A percentile compares a stretch with the other conserved stretches of the same genome.
These are phyloP conservation scores for Colletotrichum karsti DNA, from an alignment of 2,329 filamentous ascomycete genomes.

Conservation along the genomic window DNA sequence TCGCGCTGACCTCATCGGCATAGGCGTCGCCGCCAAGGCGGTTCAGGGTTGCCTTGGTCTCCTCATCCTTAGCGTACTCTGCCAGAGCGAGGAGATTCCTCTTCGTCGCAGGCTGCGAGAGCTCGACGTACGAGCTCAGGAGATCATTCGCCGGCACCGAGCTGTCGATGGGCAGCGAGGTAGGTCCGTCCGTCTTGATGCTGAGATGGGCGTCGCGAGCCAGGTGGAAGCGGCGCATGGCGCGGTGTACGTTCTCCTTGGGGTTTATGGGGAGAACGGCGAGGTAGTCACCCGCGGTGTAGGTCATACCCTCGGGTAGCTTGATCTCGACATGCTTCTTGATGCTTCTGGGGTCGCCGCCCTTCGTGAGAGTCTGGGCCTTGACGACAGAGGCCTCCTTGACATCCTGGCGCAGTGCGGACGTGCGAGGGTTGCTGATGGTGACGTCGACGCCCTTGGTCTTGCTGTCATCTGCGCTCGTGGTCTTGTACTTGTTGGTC, in stretches of 20 bases:
- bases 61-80: slow-evolving; percentile 42
- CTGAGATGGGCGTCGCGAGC: slow-evolving; percentile 75
- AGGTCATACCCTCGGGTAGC: slow-evolving; percentile 71
- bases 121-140: slow-evolving; percentile 76
- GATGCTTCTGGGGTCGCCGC: slow-evolving; percentile 47
- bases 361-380: slow-evolving; percentile 56
- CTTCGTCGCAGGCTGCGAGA: slow-evolving; percentile 77
- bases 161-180: slow-evolving; percentile 61
- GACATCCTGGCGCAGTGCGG: slow-evolving; percentile 68
- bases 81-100: slow-evolving; percentile 49
- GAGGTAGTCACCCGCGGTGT: slow-evolving; percentile 80
- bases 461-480: slow-evolving; percentile 27
- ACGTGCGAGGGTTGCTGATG: slow-evolving; percentile 62
- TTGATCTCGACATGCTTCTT: slow-evolving; percentile 77
- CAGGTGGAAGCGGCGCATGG: slow-evolving; percentile 72
- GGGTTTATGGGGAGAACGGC: slow-evolving; percentile 78
- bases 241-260: slow-evolving; percentile 66
- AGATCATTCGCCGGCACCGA: slow-evolving; percentile 71
- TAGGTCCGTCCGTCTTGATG: slow-evolving; percentile 61
- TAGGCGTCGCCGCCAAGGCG: slow-evolving; percentile 48
- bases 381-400: slow-evolving; percentile 66
- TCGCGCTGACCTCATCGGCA: slow-evolving; percentile 49
- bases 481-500: slow-evolving; percentile 57
- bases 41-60: slow-evolving; percentile 40
- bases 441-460: slow-evolving; percentile 51